These are phyloP conservation scores for Nissolia schottii DNA, from an alignment of 306 rosid species.

Conservation along the genomic window DNA sequence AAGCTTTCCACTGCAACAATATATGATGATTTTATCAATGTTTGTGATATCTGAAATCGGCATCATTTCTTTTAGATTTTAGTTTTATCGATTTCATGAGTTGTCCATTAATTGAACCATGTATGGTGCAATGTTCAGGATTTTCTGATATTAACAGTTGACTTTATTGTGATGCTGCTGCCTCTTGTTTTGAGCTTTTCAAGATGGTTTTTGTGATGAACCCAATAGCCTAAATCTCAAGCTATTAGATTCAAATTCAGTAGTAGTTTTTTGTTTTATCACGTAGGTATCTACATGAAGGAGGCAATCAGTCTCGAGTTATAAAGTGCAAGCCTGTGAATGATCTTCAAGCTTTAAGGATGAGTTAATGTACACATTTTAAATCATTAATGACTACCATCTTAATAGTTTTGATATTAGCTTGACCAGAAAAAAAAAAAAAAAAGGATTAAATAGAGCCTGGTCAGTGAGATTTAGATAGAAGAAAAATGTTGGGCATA, in stretches of 20 bases:
- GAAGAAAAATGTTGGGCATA: too few relatives aligned
- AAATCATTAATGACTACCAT: background rate
- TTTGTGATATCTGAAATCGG: slow-evolving; percentile 9
- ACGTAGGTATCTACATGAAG: background rate
- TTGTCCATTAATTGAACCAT: background rate
- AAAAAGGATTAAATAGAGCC: background rate
- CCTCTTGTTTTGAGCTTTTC: background rate
- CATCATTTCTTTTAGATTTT: background rate
- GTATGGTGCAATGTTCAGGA: background rate
- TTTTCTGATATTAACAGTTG: background rate
- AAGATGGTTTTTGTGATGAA: background rate
- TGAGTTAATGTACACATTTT: background rate
- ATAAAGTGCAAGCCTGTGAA: background rate
- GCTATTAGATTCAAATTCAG: background rate
- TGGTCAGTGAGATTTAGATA: too few relatives aligned
- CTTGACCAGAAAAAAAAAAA: too few relatives aligned
- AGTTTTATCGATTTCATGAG: background rate
- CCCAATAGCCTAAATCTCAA: background rate
- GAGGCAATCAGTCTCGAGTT: background rate
- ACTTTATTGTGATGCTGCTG: background rate
- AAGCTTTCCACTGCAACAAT: background rate
- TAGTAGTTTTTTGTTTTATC: background rate
- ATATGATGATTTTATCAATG: background rate
- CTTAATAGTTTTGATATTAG: background rate
- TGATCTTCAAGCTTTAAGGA: background rate